Evolutionary conservation across 2,329 filamentous ascomycete species (phyloP), one percentile per base, ranked within the genome.

Genomic region (Neonectria ditissima): DNA sequence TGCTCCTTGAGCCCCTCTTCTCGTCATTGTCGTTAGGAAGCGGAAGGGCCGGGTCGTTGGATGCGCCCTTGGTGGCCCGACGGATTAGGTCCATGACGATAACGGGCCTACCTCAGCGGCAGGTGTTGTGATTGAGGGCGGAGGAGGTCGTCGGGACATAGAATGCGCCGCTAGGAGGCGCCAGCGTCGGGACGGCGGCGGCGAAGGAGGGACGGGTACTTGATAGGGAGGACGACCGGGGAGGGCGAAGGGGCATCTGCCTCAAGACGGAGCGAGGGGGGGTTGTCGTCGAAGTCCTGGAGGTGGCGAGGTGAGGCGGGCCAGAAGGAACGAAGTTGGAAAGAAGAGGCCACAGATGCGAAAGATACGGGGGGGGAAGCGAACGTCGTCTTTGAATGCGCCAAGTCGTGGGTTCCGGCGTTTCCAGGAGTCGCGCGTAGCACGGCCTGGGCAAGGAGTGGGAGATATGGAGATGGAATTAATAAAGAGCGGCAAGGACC

Each of bases 21-120:
- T 86, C 84, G 68, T 87, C 84, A 51, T 79, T 71, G 68, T 87
- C 84, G 52, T 79, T 71, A 22, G 84, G 82, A 26, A 86, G 86
- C 28, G 72, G 73, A 63, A 74, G 79, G 74, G 70, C 78, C 74
- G 78, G 74, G 56, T 77, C 73, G 59, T 78, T 77, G 41, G 84
- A 82, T 60, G 82, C 80, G 77, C 83, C 82, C 77, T 81, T 82
- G 66, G 82, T 82, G 68, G 84, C 84, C 75, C 86, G 84, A 73
- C 85, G 81, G 73, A 88, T 81, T 75, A 88, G 77, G 82, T 89
- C 86, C 86, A 88, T 89, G 76, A 70, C 65, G 70, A 69, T 60
- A 58, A 64, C 50, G 63, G 59, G 64, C 71, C 73, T 70, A 72
- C 70, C 72, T 68, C 65, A 50, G 65, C 64, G 72, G 84, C 81